Percentiles rank a stretch among this genome's conserved stretches.
Evolutionary conservation across 768 basidiomycete genomes (phyloP).

Genomic region (Agaricus blazei): DNA sequence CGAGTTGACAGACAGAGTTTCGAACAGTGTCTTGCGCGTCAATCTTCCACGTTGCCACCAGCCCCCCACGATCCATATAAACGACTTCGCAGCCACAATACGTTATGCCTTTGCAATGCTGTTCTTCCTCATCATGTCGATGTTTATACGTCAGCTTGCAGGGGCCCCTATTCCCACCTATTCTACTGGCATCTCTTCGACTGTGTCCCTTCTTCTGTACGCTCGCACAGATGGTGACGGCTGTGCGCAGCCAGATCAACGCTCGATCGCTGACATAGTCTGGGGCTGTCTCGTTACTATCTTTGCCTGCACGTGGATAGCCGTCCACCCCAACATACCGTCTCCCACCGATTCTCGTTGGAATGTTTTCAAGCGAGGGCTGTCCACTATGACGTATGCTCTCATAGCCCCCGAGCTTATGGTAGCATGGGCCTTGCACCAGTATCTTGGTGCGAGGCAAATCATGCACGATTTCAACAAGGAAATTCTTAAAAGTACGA

Average conservation of each 20-base stretch:
- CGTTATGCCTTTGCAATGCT: neutral
- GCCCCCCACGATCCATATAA: neutral
- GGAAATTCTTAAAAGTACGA: neutral
- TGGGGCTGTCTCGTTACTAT: constrained; percentile 9
- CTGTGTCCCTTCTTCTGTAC: neutral
- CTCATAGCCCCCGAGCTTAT: constrained; percentile 6
- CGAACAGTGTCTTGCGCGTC: neutral
- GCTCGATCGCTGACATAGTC: constrained; percentile 6
- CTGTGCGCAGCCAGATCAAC: neutral
- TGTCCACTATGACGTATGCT: neutral
- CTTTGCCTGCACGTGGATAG: constrained; percentile 11
- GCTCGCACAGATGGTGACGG: neutral
- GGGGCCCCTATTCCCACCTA: neutral
- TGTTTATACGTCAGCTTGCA: neutral
- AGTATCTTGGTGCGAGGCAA: constrained; percentile 3
- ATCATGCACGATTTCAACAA: neutral
- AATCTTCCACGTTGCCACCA: neutral
- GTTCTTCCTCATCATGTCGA: neutral
- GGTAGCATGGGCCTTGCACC: constrained; percentile 6
- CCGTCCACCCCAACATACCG: constrained; percentile 10
- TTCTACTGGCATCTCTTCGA: neutral
- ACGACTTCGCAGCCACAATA: neutral
- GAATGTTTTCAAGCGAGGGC: neutral
- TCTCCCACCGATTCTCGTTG: constrained; percentile 3
- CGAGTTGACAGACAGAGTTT: no score